Conservation (phyloP, 139 green algal genomes). For the Chlorella sp. region DNA sequence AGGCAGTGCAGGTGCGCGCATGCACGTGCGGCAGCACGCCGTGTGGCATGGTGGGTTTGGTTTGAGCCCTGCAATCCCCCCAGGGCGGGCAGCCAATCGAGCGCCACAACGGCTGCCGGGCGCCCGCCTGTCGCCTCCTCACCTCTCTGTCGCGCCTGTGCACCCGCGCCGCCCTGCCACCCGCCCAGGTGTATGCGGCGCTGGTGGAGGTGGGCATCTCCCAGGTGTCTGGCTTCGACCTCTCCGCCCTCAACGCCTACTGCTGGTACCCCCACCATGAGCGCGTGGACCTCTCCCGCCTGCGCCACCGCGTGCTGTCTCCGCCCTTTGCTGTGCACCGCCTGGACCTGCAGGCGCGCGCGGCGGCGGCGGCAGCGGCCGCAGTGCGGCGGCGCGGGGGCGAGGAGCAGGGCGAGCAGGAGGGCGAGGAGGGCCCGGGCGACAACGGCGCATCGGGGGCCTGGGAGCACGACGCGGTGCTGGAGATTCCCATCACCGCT, state of each 20-base stretch:
- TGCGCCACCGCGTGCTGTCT: conserved; percentile 44
- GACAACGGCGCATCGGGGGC: not conserved
- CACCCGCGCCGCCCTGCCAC: not conserved
- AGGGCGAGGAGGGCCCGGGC: not conserved
- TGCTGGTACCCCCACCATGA: conserved; percentile 68
- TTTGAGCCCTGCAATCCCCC: no score
- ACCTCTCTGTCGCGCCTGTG: not conserved
- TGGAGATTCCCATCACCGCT: conserved; percentile 30
- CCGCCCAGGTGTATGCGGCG: conserved; percentile 35
- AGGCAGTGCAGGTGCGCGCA: conserved; percentile 22
- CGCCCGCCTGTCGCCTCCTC: no score
- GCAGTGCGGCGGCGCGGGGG: not conserved
- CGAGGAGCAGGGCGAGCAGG: not conserved
- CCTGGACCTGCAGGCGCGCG: conserved; percentile 60
- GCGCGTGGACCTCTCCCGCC: conserved; percentile 40
- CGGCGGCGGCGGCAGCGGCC: not conserved
- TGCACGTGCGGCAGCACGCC: no score
- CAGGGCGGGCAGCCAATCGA: no score
- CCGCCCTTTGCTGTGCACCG: conserved; percentile 45
- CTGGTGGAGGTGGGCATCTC: conserved; percentile 51
- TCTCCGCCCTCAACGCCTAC: conserved; percentile 67
- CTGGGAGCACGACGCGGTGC: conserved; percentile 43
- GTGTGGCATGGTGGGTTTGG: no score
- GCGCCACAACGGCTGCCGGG: no score
- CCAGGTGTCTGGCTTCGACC: conserved; percentile 64